Conservation (phyloP, 129 eudicot species). For the Ambrosia trifida region DNA sequence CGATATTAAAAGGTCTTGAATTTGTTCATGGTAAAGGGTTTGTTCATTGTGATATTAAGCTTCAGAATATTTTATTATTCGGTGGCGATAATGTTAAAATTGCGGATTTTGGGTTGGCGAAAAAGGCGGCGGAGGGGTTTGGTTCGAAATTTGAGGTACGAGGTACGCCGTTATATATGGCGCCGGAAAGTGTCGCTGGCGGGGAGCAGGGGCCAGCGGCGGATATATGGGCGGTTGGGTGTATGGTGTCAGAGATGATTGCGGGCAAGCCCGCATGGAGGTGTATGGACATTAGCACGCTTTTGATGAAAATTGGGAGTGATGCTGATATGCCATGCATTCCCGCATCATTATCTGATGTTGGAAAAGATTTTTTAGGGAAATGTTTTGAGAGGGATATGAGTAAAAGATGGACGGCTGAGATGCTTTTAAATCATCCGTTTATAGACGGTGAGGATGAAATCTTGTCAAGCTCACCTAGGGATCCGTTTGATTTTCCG, state of each 20-base stretch:
- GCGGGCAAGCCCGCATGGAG: conserved; percentile 70
- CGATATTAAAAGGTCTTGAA: conserved; percentile 30
- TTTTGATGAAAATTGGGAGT: conserved; percentile 53
- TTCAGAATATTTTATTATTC: conserved; percentile 29
- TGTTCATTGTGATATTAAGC: conserved; percentile 47
- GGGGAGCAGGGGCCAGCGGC: conserved; percentile 60
- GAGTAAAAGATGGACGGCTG: conserved; percentile 83
- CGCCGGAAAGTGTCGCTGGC: conserved; percentile 68
- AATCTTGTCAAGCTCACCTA: conserved; percentile 47
- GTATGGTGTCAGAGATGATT: conserved; percentile 71
- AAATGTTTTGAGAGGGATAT: conserved; percentile 67
- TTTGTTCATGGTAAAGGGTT: conserved; percentile 32
- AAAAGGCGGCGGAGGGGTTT: background rate
- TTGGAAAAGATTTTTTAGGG: conserved; percentile 66
- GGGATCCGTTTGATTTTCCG: conserved; percentile 71
- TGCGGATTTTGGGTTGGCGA: conserved; percentile 47
- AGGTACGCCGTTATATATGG: conserved; percentile 76
- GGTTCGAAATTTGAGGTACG: conserved; percentile 36
- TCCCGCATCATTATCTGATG: conserved; percentile 48
- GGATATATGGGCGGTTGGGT: conserved; percentile 87
- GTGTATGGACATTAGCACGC: conserved; percentile 31
- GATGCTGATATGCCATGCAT: conserved; percentile 56
- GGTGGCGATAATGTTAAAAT: conserved; percentile 22
- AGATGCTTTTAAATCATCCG: conserved; percentile 80
- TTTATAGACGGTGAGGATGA: conserved; percentile 38